Conservation (phyloP, 768 basidiomycete species). For the Terana coerulea region DNA sequence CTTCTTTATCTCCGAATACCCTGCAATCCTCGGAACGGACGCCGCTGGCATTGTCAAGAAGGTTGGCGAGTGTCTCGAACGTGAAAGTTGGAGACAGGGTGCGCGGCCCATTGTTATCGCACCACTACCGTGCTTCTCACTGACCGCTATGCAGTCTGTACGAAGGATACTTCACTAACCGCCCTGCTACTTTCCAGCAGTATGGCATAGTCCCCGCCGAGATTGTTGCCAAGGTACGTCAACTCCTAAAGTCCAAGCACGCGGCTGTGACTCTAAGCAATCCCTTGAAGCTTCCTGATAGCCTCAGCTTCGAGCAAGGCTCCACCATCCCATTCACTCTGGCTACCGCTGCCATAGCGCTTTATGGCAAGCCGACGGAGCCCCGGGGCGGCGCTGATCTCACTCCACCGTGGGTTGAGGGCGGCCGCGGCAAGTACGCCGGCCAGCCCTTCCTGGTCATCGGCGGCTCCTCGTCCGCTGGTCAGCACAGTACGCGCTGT, state of each 20-base stretch:
- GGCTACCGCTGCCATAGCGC: constrained; percentile 25
- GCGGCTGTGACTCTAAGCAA: too few relatives aligned
- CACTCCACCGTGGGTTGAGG: constrained; percentile 30
- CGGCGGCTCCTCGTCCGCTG: constrained; percentile 35
- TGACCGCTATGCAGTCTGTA: constrained; percentile 12
- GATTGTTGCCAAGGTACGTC: constrained; percentile 22
- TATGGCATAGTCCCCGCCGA: constrained; percentile 24
- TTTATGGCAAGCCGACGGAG: constrained; percentile 18
- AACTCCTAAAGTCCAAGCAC: too few relatives aligned
- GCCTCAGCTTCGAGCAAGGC: constrained; percentile 27
- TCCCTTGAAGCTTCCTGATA: constrained; percentile 27
- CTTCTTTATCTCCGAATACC: constrained; percentile 33
- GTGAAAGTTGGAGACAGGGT: constrained; percentile 36
- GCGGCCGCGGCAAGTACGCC: constrained; percentile 27
- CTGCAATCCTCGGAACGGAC: constrained; percentile 36
- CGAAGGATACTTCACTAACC: constrained; percentile 16
- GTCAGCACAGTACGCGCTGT: constrained; percentile 30
- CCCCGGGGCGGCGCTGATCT: constrained; percentile 23
- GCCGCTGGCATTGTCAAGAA: constrained; percentile 35
- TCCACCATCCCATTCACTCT: constrained; percentile 28
- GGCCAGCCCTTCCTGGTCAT: constrained; percentile 33
- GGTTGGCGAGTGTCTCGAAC: constrained; percentile 35
- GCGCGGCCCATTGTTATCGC: constrained; percentile 18
- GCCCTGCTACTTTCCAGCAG: constrained; percentile 24
- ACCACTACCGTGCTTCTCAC: constrained; percentile 26